Evolutionary conservation across 2,329 filamentous ascomycete genomes (phyloP), one percentile per base, ranked within the genome.

Genomic region (Didymella glomerata): DNA sequence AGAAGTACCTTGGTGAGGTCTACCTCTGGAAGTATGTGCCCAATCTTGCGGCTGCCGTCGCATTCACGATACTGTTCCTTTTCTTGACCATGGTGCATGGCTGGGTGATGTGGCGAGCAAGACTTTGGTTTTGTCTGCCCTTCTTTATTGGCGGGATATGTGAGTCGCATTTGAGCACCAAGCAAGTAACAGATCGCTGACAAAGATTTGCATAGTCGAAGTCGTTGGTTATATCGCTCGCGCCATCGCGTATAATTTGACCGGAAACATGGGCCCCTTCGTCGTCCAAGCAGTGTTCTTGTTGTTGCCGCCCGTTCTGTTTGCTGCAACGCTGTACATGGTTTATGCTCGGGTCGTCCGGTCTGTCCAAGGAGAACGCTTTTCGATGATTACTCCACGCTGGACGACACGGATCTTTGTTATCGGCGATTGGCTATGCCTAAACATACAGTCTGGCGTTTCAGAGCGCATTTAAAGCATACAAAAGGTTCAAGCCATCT

Each of bases 41-140:
- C 0, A 81, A 76, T 0, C 59, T 84, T 0, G 65, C 76, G 0
- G 81, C 78, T 0, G 84, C 82, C 1, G 68, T 80, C 18, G 71
- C 82, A 5, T 84, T 85, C 58, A 69, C 75, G 10, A 60, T 80
- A 25, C 67, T 86, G 1, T 85, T 85, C 65, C 52, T 67, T 6
- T 18, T 78, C 3, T 61, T 76, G 2, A 81, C 82, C 0, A 28
- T 66, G 0, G 63, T 69, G 1, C 83, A 86, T 60, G 61, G 65
- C 1, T 81, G 71, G 58, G 77, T 78, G 25, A 74, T 84, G 41
- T 65, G 74, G 14, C 76, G 70, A 20, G 76, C 75, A 28, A 49
- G 34, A 38, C 52, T 2, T 11, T 84, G 81, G 78, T 86, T 82
- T 64, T 83, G 83, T 57, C 72, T 79, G 1, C 76, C 80, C 0